Evolutionary conservation across 257 asterid species (phyloP).

Genomic region (Cruciata laevipes): DNA sequence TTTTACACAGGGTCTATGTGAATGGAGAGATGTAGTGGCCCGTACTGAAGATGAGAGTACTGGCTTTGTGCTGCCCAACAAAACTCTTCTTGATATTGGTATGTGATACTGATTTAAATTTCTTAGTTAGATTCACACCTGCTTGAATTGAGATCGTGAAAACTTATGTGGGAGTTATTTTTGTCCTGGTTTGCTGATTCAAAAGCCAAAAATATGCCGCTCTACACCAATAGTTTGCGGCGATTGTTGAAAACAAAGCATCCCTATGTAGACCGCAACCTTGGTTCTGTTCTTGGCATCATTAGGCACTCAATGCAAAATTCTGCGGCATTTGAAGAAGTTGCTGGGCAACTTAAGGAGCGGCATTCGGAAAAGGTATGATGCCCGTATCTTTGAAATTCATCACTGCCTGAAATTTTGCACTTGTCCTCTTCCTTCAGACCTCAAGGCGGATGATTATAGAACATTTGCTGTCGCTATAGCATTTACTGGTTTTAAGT

Average conservation of each 20-base stretch:
- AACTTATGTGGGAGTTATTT: neutral
- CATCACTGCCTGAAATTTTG: neutral
- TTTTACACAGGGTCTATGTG: slow-evolving; percentile 63
- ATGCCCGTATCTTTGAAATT: neutral
- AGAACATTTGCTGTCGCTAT: neutral
- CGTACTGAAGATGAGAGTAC: slow-evolving; percentile 99
- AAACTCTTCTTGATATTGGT: slow-evolving; percentile 88
- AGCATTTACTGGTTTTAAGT: neutral
- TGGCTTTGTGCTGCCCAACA: slow-evolving; percentile 85
- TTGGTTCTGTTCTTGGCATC: slow-evolving; percentile 63
- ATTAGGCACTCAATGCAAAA: slow-evolving; percentile 74
- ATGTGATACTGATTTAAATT: slow-evolving; percentile 17
- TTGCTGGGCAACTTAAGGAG: slow-evolving; percentile 52
- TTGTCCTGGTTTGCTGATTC: slow-evolving; percentile 18
- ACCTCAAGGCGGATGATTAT: neutral
- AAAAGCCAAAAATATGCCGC: slow-evolving; percentile 92
- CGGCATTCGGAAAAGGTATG: slow-evolving; percentile 50
- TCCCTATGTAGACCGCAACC: slow-evolving; percentile 75
- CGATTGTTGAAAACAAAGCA: slow-evolving; percentile 62
- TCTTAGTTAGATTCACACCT: slow-evolving; percentile 9
- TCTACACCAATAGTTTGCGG: slow-evolving; percentile 52
- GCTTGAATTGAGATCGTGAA: slow-evolving; percentile 10
- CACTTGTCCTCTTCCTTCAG: neutral
- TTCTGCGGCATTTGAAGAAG: slow-evolving; percentile 68
- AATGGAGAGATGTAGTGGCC: slow-evolving; percentile 93